Evolutionary conservation across 129 eudicot genomes (phyloP).

Genomic region (Heracleum sosnowskyi): DNA sequence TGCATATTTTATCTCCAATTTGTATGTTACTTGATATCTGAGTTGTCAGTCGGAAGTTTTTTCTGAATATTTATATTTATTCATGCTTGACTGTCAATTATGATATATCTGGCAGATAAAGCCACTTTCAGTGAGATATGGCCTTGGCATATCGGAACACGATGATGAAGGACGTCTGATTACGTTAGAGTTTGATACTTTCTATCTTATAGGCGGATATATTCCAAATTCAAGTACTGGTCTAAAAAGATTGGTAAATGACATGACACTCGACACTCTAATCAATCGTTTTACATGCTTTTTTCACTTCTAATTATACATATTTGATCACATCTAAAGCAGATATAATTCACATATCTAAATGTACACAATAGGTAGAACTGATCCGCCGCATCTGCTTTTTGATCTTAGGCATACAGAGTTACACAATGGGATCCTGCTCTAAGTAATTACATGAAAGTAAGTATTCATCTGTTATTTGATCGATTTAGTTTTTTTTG

Average conservation of each 20-base stretch:
- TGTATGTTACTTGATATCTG: background rate
- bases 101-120: conserved; percentile 21
- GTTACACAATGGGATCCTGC: conserved; percentile 78
- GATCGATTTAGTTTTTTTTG: background rate
- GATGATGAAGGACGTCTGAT: conserved; percentile 95
- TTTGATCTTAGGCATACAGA: conserved; percentile 61
- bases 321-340: background rate
- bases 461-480: conserved; percentile 23
- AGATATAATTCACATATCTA: too few species aligned
- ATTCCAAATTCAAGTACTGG: conserved; percentile 96
- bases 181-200: conserved; percentile 82
- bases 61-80: background rate
- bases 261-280: conserved; percentile 6
- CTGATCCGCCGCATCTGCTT: background rate
- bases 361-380: background rate
- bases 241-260: conserved; percentile 67
- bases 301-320: background rate
- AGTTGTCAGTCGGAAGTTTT: background rate
- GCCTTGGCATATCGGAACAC: conserved; percentile 85
- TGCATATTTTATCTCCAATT: background rate
- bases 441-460: conserved; percentile 80
- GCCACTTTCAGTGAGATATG: conserved; percentile 78
- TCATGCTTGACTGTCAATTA: background rate
- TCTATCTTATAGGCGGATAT: conserved; percentile 60
- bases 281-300: background rate